Evolutionary conservation across 2,329 filamentous ascomycete genomes (phyloP).

Genomic region (Trichoderma sp.): DNA sequence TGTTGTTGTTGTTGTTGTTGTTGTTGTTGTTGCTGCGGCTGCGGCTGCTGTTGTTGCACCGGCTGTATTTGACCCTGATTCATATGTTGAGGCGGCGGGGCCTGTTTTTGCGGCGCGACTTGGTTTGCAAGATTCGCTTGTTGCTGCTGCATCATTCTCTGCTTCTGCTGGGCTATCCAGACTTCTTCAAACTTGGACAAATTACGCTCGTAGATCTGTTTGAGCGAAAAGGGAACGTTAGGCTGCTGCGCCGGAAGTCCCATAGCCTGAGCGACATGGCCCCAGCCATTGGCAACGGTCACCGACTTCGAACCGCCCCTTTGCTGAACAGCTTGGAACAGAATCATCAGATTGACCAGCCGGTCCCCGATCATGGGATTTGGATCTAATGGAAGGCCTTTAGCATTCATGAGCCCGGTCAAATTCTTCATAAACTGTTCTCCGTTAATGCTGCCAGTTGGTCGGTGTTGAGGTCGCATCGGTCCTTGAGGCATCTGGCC

Average conservation of each 20-base stretch:
- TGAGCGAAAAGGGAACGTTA: constrained; percentile 66
- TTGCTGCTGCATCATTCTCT: constrained; percentile 50
- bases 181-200: constrained; percentile 74
- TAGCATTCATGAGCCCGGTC: constrained; percentile 71
- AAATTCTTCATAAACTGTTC: constrained; percentile 76
- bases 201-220: constrained; percentile 72
- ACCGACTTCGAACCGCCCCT: constrained; percentile 79
- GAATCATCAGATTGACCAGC: constrained; percentile 68
- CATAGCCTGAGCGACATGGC: constrained; percentile 64
- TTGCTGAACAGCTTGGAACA: constrained; percentile 72
- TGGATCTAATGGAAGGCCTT: constrained; percentile 69
- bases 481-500: constrained; percentile 53
- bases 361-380: constrained; percentile 73
- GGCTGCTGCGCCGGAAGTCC: constrained; percentile 64
- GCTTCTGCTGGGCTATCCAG: constrained; percentile 57
- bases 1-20: constrained; percentile 32
- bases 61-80: constrained; percentile 37
- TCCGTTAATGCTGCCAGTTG: constrained; percentile 48
- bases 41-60: constrained; percentile 31
- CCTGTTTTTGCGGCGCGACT: constrained; percentile 35
- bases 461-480: constrained; percentile 51
- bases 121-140: constrained; percentile 28
- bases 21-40: constrained; percentile 34
- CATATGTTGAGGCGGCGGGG: constrained; percentile 34
- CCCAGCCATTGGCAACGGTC: constrained; percentile 69